phyloP scores from a whole-genome alignment of 768 basidiomycete genomes.

The Hortiboletus campestris region DNA sequence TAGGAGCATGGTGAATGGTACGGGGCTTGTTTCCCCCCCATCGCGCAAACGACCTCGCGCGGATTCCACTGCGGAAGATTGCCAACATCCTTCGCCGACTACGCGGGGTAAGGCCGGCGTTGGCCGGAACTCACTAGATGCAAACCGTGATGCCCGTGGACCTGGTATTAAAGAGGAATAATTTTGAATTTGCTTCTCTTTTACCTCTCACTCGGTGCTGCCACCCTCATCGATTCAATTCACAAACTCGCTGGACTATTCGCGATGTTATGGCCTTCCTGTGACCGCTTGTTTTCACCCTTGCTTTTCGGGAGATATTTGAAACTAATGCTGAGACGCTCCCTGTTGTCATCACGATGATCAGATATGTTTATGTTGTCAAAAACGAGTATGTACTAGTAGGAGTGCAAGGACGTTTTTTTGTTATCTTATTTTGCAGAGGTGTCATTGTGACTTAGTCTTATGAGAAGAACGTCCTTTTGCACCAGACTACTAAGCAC shows the following conservation, averaged over 20 bases:
- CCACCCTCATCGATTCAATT: background rate
- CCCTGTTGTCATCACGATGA: background rate
- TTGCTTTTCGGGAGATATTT: background rate
- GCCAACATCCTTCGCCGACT: constrained; percentile 21
- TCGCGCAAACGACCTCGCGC: constrained; percentile 32
- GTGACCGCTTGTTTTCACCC: background rate
- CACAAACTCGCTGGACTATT: background rate
- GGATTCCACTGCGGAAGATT: constrained; percentile 18
- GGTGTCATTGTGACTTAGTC: background rate
- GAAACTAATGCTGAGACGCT: constrained; percentile 9
- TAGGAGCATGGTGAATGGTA: constrained; percentile 20
- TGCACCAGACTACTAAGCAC: background rate
- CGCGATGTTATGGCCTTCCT: background rate
- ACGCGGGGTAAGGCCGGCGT: constrained; percentile 14
- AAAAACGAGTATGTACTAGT: constrained; percentile 8
- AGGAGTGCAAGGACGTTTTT: constrained; percentile 6
- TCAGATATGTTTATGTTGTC: constrained; percentile 8
- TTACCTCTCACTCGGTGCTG: background rate
- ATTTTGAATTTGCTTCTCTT: background rate
- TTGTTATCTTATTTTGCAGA: background rate
- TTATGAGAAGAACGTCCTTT: background rate
- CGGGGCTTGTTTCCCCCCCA: constrained; percentile 18
- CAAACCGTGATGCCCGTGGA: constrained; percentile 15
- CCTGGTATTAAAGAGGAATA: constrained; percentile 30
- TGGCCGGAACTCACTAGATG: constrained; percentile 17